phyloP scores from a whole-genome alignment of 1,284 basidiomycete genomes.

The Coniferiporia weirii region DNA sequence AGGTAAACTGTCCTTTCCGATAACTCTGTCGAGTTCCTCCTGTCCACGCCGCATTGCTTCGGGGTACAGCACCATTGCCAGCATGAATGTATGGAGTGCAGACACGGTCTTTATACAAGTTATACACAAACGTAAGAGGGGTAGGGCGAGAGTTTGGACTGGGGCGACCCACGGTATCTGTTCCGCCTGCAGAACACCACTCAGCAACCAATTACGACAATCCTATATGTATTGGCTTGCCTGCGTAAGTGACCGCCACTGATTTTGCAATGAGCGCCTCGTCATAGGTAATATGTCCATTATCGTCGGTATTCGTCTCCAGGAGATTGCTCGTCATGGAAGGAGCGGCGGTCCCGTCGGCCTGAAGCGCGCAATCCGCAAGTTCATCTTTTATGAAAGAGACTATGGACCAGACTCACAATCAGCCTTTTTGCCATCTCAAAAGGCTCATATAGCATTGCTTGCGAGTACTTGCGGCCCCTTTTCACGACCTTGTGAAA shows the following conservation, averaged over 20 bases:
- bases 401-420: not conserved
- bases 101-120: not conserved
- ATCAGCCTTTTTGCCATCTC: conserved; percentile 4
- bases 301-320: not conserved
- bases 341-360: conserved; percentile 2
- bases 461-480: conserved; percentile 1
- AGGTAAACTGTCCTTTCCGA: conserved; percentile 3
- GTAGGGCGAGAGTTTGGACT: not conserved
- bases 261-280: conserved; percentile 6
- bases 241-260: not conserved
- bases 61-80: conserved; percentile 20
- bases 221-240: too few species aligned
- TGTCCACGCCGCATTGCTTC: conserved; percentile 9
- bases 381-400: not conserved
- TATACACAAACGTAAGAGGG: too few species aligned
- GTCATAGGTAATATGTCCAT: not conserved
- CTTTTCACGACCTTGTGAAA: not conserved
- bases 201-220: not conserved
- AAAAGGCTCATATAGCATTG: conserved; percentile 7
- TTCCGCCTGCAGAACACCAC: not conserved
- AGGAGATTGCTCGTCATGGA: conserved; percentile 9
- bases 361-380: not conserved
- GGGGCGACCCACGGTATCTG: not conserved
- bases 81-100: conserved; percentile 8
- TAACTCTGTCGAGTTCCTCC: conserved; percentile 5